Evolutionary conservation across 345 rosid genomes (phyloP), one percentile per base, ranked within the genome.

Genomic region (Streptanthus diversifolius): DNA sequence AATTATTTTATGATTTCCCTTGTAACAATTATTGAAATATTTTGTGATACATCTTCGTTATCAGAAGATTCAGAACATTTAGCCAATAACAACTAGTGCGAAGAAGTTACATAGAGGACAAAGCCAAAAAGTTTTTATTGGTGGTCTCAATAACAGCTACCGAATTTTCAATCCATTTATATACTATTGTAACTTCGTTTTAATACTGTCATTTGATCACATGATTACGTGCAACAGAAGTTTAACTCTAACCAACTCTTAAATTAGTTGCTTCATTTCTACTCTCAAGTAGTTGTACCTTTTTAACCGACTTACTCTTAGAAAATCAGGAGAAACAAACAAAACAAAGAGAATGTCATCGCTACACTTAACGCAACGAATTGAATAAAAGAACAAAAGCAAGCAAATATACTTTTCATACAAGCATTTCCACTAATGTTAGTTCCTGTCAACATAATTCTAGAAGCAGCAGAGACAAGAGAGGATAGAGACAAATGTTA

Each of bases 341-440:
- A 73, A 65, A 65, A 66, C 29, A 66, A 30, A 32, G 24, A 32
- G 24, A 27, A 24, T 63, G 52, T 55, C 25, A n/a, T 43, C 13
- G 44, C 27, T 72, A 63, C 70, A 72, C 56, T 21, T 19, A 39
- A 65, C 60, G 32, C 66, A 73, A 45, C 33, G 11, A 65, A 65
- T 37, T 37, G 24, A 65, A 45, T 45, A 12, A 36, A 36, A 39
- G 7, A 57, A 65, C 10, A n/a, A 59, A 18, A 58, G 22, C 32
- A 58, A 75, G 8, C 74, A 68, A 35, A 41, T 68, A 60, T 52
- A 61, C 79, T 60, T 51, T 66, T 37, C 70, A 68, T 62, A 61
- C 64, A 66, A 35, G 43, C 65, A 68, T 33, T 24, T 27, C 69
- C 69, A 75, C 70, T 68, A 68, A 8, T 15, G 18, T 41, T 61